Conservation (phyloP, 1,284 basidiomycete genomes). For the Cutaneotrichosporon cavernicola region DNA sequence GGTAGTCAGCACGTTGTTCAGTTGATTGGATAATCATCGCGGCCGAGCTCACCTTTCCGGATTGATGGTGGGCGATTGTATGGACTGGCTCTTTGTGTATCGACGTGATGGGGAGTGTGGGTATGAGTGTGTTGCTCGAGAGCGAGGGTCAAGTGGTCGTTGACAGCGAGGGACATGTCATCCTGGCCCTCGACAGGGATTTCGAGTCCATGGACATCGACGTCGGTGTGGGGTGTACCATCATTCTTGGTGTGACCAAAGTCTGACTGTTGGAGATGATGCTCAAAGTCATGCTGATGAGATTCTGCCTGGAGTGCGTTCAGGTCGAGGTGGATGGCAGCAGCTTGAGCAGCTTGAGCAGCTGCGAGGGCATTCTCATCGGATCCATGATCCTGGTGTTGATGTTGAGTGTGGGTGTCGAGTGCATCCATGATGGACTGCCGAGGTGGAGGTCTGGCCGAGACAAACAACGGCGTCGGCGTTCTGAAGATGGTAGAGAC, state of each 20-base stretch:
- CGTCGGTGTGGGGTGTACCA: conserved; percentile 20
- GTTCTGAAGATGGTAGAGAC: background rate
- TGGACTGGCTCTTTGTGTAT: conserved; percentile 12
- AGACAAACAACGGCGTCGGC: conserved; percentile 6
- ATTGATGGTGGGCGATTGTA: conserved; percentile 47
- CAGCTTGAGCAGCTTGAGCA: conserved; percentile 41
- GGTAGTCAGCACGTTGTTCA: conserved; percentile 5
- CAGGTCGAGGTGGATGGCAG: conserved; percentile 37
- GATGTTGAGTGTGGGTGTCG: conserved; percentile 27
- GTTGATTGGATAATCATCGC: background rate
- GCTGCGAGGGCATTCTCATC: conserved; percentile 41
- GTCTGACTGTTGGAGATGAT: conserved; percentile 45
- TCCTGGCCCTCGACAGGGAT: conserved; percentile 26
- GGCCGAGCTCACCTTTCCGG: conserved; percentile 38
- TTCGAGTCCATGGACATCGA: conserved; percentile 27
- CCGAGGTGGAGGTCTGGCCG: conserved; percentile 6
- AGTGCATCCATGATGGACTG: conserved; percentile 20
- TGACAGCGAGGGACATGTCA: conserved; percentile 16
- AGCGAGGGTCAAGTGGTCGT: conserved; percentile 37
- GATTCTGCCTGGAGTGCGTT: conserved; percentile 22
- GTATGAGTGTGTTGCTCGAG: conserved; percentile 25
- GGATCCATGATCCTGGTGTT: conserved; percentile 37
- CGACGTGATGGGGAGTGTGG: conserved; percentile 19
- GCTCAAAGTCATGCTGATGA: conserved; percentile 34
- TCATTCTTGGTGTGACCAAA: conserved; percentile 38